Base-by-base conservation (phyloP, 2,329 filamentous ascomycete genomes). In the Sporothrix brasiliensis region DNA sequence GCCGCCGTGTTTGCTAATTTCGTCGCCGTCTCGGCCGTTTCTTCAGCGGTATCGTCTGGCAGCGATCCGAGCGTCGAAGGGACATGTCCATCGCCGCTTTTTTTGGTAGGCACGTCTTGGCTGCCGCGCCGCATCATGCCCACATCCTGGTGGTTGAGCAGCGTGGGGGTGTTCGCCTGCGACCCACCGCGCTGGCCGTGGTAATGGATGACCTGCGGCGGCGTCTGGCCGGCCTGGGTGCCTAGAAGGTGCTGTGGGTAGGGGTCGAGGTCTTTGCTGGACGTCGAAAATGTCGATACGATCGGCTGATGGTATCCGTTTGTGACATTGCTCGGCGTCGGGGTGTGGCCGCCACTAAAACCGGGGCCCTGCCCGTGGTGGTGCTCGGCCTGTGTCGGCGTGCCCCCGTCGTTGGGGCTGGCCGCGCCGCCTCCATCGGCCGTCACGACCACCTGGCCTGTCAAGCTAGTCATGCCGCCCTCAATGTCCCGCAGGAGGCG, bases 401-500 rank as follows among this genome's bases (percentile, higher is more conserved):
- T 89, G 71, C 86, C 84, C 72, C 82, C 82, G 76, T 90, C 83
- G 74, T 85, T 86, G 69, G 85, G 86, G 69, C 80, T 83, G 72
- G 80, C 83, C 73, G 81, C 82, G 56, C 81, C 84, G 66, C 88
- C 88, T 27, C 81, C 84, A 65, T 88, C 88, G 27, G 79, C 67
- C 2, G 68, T n/a, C 41, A 70, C 69, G 21, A 69, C 70, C 44
- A 69, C 77, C 69, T 89, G 86, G 34, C 87, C 89, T 34, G 87
- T 89, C 73, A 93, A 79, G 76, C 91, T 92, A 72, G 87, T 91
- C 83, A 94, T 89, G 47, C 93, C 94, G 24, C 94, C 94, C 79
- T 97, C 93, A 69, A 98, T 97, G 77, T 98, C 93, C 63, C 93
- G 89, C 72, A 99, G 85, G 60, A 99, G 83, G 19, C 95, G 89